Evolutionary conservation across 495 filamentous ascomycete genomes (phyloP), one percentile per base, ranked within the genome.

Genomic region (Hypoxylon lenormandii): DNA sequence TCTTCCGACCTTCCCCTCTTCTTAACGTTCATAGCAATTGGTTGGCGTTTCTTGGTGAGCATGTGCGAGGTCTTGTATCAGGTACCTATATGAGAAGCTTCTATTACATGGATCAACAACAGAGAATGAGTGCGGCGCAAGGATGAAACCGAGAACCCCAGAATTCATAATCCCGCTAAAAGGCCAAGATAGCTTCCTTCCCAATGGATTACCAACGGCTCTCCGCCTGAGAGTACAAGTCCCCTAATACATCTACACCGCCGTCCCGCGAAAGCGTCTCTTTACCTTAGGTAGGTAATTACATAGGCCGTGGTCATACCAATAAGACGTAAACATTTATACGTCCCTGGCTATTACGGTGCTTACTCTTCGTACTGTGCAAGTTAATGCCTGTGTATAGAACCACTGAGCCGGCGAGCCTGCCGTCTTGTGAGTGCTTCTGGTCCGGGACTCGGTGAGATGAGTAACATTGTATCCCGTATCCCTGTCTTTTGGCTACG

Each of bases 121-220:
- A 54, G 63, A 57, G 47, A 63, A 59, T 36, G 22, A 50, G 30
- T 63, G 57, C 62, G 47, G 68, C 62, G 58, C 36, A 66, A 63
- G 68, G 55, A 66, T 66, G 68, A 71, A 66, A 71, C 68, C 52
- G 47, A 47, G n/a, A 56, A 60, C 68, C 61, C 57, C 38, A 62
- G 61, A 62, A 57, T 57, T 56, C 46, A 66, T 60, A 61, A 66
- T 51, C 48, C 36, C 33, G 38, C 54, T 60, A 52, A 53, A 38
- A 40, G 43, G 60, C 60, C 61, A 70, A 66, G 56, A 63, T 62
- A 40, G 8, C 37, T 19, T 22, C 46, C 19, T 19, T 59, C n/a
- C 46, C 28, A 58, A 63, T 52, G 45, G 45, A 68, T 68, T 40
- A 18, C 47, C 16, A 15, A 33, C 53, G 54, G 36, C 40, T 49